Evolutionary conservation across 176 grass and related monocot genomes (phyloP).

Genomic region (Cocos nucifera): DNA sequence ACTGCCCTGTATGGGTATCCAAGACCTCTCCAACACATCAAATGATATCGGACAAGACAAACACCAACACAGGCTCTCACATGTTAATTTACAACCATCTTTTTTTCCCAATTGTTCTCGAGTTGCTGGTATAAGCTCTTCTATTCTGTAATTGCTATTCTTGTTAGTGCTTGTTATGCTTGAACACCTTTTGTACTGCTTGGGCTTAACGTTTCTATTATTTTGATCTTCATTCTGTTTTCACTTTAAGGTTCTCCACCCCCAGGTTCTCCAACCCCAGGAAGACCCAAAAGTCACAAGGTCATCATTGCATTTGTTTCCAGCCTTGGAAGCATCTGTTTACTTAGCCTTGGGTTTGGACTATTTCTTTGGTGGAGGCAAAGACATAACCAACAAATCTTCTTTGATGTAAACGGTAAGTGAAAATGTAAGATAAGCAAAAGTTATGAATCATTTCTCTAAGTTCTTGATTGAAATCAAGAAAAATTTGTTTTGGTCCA

Average conservation of each 20-base stretch:
- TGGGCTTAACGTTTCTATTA: not conserved
- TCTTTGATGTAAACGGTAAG: constrained; percentile 55
- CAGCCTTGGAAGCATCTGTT: constrained; percentile 34
- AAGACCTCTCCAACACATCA: too few relatives aligned
- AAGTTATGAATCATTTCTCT: not conserved
- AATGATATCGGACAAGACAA: too few relatives aligned
- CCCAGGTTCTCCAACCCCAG: constrained; percentile 2
- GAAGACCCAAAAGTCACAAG: constrained; percentile 40
- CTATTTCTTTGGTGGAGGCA: constrained; percentile 61
- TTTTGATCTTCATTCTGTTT: constrained; percentile 20
- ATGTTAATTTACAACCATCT: too few relatives aligned
- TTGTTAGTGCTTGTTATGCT: not conserved
- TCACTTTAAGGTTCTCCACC: constrained; percentile 25
- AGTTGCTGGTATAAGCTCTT: too few relatives aligned
- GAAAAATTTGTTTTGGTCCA: not conserved
- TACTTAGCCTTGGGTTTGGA: constrained; percentile 37
- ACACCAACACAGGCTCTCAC: too few relatives aligned
- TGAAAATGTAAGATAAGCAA: not conserved
- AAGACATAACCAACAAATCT: constrained; percentile 39
- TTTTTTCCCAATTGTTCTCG: too few relatives aligned
- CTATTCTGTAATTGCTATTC: not conserved
- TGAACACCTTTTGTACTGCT: not conserved
- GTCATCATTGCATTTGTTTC: constrained; percentile 53
- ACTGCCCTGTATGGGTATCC: too few relatives aligned
- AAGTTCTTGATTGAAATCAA: not conserved